phyloP scores from a whole-genome alignment of 2,329 filamentous ascomycete species.

The Pseudopithomyces maydicus region DNA sequence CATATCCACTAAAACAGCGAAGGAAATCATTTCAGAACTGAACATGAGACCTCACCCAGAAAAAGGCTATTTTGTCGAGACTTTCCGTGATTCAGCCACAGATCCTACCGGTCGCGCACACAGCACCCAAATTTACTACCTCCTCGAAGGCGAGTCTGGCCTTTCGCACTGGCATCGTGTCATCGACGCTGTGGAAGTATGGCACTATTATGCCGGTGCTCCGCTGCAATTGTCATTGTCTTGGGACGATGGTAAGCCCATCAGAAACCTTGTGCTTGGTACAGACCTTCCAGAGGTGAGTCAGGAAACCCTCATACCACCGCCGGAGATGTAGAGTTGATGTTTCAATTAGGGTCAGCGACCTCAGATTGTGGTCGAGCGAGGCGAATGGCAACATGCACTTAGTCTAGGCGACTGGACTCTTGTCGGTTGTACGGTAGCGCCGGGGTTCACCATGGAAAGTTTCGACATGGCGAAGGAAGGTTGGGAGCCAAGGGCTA shows the following conservation, averaged over 20 bases:
- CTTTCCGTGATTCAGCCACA: conserved; percentile 49
- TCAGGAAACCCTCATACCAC: background rate
- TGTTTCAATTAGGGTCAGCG: conserved; percentile 44
- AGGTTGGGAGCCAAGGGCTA: conserved; percentile 17
- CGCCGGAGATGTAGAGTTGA: conserved; percentile 34
- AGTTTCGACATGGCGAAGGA: conserved; percentile 23
- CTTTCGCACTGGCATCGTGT: conserved; percentile 59
- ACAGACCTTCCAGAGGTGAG: conserved; percentile 1
- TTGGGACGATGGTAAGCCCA: conserved; percentile 47
- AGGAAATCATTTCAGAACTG: conserved; percentile 52
- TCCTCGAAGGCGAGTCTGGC: conserved; percentile 50
- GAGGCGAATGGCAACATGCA: conserved; percentile 55
- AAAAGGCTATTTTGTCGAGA: conserved; percentile 57
- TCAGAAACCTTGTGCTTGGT: conserved; percentile 43
- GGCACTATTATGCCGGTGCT: conserved; percentile 61
- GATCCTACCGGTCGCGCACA: conserved; percentile 44
- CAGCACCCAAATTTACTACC: conserved; percentile 60
- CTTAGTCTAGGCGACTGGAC: conserved; percentile 55
- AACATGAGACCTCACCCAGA: conserved; percentile 53
- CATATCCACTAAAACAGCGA: conserved; percentile 26
- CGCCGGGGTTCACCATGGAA: conserved; percentile 22
- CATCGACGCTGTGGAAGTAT: conserved; percentile 53
- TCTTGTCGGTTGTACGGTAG: conserved; percentile 48
- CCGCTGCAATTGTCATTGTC: conserved; percentile 55
- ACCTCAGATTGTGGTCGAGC: conserved; percentile 52